Percentiles rank a stretch among this genome's conserved stretches.
These are phyloP conservation scores for Amanita rimosa DNA, from an alignment of 768 basidiomycete species.

Conservation along the genomic window DNA sequence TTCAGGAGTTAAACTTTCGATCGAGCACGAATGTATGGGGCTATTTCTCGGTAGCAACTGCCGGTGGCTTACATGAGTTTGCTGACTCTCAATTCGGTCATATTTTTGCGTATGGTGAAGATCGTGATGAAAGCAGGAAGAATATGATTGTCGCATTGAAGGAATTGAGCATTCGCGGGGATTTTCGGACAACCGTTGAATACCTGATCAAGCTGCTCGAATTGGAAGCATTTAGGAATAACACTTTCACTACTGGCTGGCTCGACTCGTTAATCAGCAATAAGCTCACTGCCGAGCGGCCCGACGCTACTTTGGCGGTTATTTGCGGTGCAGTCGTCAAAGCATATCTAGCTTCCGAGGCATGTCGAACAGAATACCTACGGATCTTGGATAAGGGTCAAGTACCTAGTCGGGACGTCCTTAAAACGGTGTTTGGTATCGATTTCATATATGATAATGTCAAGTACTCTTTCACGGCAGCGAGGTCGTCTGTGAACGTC, in stretches of 20 bases:
- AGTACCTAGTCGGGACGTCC: conserved; percentile 85
- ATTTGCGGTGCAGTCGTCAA: conserved; percentile 95
- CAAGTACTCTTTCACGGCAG: conserved; percentile 92
- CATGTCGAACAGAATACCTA: conserved; percentile 88
- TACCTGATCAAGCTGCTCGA: conserved; percentile 98
- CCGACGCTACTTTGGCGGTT: conserved; percentile 86
- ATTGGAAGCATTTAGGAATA: conserved; percentile 91
- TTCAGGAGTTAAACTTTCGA: conserved; percentile 99
- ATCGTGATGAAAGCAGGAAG: conserved; percentile 89
- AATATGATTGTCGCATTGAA: conserved; percentile 99
- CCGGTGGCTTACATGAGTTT: conserved; percentile 97
- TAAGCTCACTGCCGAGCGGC: conserved; percentile 94
- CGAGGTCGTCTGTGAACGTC: conserved; percentile 75
- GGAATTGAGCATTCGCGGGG: conserved; percentile 96
- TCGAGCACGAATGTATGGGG: conserved; percentile 99
- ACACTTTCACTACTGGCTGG: conserved; percentile 98
- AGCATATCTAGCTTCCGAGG: conserved; percentile 82
- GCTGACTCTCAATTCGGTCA: conserved; percentile 99
- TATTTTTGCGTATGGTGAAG: conserved; percentile 97
- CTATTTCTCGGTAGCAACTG: conserved; percentile 94
- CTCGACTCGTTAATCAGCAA: conserved; percentile 94
- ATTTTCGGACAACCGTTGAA: conserved; percentile 97
- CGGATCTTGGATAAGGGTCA: conserved; percentile 96
- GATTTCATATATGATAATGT: conserved; percentile 97
- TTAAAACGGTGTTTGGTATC: conserved; percentile 93